Evolutionary conservation across 2,329 filamentous ascomycete genomes (phyloP).

Genomic region (Aspergillus sp.): DNA sequence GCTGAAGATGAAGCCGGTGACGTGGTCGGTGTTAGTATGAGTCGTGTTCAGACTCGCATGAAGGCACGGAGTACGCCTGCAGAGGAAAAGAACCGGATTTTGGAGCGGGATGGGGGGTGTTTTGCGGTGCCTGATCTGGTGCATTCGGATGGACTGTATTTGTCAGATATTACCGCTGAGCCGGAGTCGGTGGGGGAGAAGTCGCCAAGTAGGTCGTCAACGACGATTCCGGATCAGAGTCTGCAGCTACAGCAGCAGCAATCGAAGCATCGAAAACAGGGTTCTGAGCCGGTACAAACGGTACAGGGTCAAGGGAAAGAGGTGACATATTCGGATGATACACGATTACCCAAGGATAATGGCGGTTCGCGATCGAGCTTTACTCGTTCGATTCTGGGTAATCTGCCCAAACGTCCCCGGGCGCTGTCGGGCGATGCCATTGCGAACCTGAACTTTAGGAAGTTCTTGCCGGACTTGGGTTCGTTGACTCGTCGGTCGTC

Average conservation of each 20-base stretch:
- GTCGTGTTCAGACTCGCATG: slow-evolving; percentile 50
- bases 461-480: slow-evolving; percentile 29
- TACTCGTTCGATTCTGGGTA: slow-evolving; percentile 27
- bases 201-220: slow-evolving; percentile 8
- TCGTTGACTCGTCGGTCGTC: slow-evolving; percentile 25
- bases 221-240: slow-evolving; percentile 6
- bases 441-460: slow-evolving; percentile 23
- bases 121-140: slow-evolving; percentile 37
- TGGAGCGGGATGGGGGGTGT: slow-evolving; percentile 46
- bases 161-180: slow-evolving; percentile 25
- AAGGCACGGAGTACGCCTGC: slow-evolving; percentile 52
- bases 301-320: background rate
- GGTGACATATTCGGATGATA: slow-evolving; percentile 1
- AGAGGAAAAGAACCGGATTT: slow-evolving; percentile 51
- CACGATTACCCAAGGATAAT: slow-evolving; percentile 7
- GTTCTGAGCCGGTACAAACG: background rate
- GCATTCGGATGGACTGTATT: slow-evolving; percentile 24
- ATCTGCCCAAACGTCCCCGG: slow-evolving; percentile 26
- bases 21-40: slow-evolving; percentile 54
- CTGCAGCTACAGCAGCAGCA: background rate
- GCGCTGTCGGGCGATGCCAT: slow-evolving; percentile 30
- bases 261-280: background rate
- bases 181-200: slow-evolving; percentile 17
- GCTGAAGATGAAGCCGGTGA: slow-evolving; percentile 30
- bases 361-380: slow-evolving; percentile 23